Percentiles rank a stretch among this genome's conserved stretches.
Evolutionary conservation across 2,329 filamentous ascomycete genomes (phyloP).

Genomic region (Fusarium succisae): DNA sequence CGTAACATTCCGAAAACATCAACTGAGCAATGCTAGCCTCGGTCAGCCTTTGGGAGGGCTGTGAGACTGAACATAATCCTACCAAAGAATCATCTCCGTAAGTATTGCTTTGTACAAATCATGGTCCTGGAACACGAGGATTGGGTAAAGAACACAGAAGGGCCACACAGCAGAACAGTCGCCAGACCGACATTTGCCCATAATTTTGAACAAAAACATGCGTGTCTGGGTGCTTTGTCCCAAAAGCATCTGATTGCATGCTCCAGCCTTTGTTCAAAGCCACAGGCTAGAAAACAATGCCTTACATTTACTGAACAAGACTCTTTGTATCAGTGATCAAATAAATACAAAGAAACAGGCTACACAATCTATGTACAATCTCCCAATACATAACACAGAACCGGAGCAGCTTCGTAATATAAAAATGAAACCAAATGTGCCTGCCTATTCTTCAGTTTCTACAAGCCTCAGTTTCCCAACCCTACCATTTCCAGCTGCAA

Average conservation of each 20-base stretch:
- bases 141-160: not conserved
- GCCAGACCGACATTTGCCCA: not conserved
- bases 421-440: too few species aligned
- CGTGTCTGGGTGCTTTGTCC: not conserved
- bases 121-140: rapidly evolving
- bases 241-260: not conserved
- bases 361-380: too few species aligned
- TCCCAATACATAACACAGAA: not conserved
- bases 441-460: not conserved
- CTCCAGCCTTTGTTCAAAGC: not conserved
- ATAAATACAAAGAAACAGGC: not conserved
- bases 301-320: not conserved
- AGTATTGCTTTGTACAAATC: not conserved
- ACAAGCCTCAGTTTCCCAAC: not conserved
- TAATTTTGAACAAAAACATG: not conserved
- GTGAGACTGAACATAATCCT: too few species aligned
- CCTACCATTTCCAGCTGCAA: too few species aligned
- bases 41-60: too few species aligned
- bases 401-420: not conserved
- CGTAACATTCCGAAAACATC: not conserved
- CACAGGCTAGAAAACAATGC: not conserved
- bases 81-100: too few species aligned
- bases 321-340: not conserved
- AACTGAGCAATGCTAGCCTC: not conserved
- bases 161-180: not conserved